phyloP scores from a whole-genome alignment of 2,329 filamentous ascomycete genomes.

The Fusarium coicis region DNA sequence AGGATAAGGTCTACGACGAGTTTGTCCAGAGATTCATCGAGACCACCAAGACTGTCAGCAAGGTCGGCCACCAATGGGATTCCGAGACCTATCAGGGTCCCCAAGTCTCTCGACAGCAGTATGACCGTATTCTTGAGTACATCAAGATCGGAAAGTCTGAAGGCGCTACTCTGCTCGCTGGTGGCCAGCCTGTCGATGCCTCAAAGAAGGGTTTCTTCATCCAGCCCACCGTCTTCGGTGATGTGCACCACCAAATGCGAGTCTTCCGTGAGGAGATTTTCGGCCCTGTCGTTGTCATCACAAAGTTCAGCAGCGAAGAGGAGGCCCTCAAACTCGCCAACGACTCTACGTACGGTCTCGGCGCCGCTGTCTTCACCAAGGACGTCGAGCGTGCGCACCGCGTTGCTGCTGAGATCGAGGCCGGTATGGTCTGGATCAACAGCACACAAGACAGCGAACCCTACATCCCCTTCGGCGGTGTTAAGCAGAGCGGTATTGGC shows the following conservation, averaged over 20 bases:
- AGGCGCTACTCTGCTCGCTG: conserved; percentile 42
- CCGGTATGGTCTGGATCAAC: conserved; percentile 70
- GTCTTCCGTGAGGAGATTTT: conserved; percentile 92
- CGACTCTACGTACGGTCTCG: conserved; percentile 80
- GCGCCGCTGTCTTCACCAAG: conserved; percentile 81
- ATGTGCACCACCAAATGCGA: conserved; percentile 75
- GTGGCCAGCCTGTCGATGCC: conserved; percentile 56
- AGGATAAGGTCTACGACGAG: conserved; percentile 85
- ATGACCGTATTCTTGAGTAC: conserved; percentile 73
- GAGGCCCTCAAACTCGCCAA: conserved; percentile 80
- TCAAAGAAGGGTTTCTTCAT: conserved; percentile 86
- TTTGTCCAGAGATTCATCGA: conserved; percentile 81
- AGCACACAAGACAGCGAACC: conserved; percentile 43
- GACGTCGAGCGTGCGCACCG: conserved; percentile 83
- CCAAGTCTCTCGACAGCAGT: conserved; percentile 70
- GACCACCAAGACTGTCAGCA: conserved; percentile 66
- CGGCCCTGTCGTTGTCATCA: conserved; percentile 82
- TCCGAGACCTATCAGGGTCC: conserved; percentile 52
- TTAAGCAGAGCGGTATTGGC: conserved; percentile 45
- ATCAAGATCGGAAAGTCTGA: conserved; percentile 54
- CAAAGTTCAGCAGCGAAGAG: conserved; percentile 83
- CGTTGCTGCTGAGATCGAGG: conserved; percentile 77
- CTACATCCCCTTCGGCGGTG: conserved; percentile 42
- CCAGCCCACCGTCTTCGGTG: conserved; percentile 85
- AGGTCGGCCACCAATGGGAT: conserved; percentile 49